Base-by-base conservation (phyloP, 2,329 filamentous ascomycete genomes). In the Cryphonectria carpinicola region DNA sequence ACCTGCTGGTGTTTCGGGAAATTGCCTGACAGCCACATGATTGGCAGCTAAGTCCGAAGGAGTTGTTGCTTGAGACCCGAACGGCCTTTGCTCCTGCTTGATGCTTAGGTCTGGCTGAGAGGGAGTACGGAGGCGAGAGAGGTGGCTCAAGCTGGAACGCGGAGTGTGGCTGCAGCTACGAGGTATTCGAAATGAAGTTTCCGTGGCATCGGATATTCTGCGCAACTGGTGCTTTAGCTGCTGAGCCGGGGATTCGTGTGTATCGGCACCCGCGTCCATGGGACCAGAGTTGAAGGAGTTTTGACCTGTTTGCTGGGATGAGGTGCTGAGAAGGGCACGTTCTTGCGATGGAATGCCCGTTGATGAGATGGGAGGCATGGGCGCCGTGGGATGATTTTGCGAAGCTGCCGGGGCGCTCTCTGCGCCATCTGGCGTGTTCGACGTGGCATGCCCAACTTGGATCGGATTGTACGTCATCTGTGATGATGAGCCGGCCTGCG, bases 1-100 rank as follows among this genome's bases (percentile, higher is more conserved):
- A 74, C 84, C 83, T 8, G 67, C 75, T 14, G 83, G 81, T 32
- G 83, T 81, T 68, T 84, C 82, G 1, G 82, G 77, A 65, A 84
- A 81, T 22, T 79, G 80, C 49, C 70, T 64, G 4, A 73, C 70
- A 11, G 70, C 58, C 1, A 73, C 70, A 25, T 70, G 67, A 37
- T 73, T 73, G 17, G 71, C 71, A 37, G 71, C 71, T 58, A 73
- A 67, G 25, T 72, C 71, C 22, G 65, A 70, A 6, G 67, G 61
- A 14, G 69, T 73, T 8, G 67, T 73, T 32, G 72, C 69, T 61
- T 67, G 74, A 62, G 71, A 69, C 41, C 68, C 75, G 46, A 72
- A 71, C 22, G 72, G 68, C 49, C 70, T 64, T 35, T 67, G 73
- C n/a, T 73, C 73, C 49, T 68, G 68, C n/a, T 66, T 63, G 7